Evolutionary conservation across 768 basidiomycete genomes (phyloP).

Genomic region (Tulasnella sp.): DNA sequence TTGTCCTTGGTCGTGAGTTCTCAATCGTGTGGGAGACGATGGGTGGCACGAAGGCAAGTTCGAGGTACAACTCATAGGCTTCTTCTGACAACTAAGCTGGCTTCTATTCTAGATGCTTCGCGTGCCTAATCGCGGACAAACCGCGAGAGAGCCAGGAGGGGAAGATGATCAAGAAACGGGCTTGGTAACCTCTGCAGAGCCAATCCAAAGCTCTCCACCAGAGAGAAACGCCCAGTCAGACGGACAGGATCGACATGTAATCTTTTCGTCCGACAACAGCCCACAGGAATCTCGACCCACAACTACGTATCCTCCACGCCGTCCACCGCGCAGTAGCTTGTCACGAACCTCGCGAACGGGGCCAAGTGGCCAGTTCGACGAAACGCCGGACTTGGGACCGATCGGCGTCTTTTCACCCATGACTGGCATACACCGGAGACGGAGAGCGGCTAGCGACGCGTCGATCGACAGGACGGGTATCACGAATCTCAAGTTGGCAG

Average conservation of each 20-base stretch:
- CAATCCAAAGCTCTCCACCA: neutral
- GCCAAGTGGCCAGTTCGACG: neutral
- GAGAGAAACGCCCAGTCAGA: neutral
- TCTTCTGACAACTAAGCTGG: neutral
- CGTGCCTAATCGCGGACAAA: neutral
- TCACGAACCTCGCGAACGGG: neutral
- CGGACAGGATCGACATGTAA: neutral
- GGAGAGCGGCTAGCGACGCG: neutral
- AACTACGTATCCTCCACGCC: neutral
- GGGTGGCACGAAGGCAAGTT: constrained; percentile 26
- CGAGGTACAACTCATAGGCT: neutral
- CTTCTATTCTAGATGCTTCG: neutral
- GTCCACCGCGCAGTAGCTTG: neutral
- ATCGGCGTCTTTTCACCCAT: neutral
- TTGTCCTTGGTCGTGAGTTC: constrained; percentile 87
- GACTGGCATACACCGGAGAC: neutral
- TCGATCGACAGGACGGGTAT: neutral
- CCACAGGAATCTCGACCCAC: neutral
- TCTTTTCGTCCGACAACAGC: neutral
- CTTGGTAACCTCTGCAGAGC: neutral
- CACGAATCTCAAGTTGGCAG: constrained; percentile 14
- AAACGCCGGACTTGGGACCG: neutral
- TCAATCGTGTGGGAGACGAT: constrained; percentile 83
- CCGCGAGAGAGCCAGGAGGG: neutral
- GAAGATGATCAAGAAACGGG: neutral